phyloP scores from a whole-genome alignment of 495 filamentous ascomycete genomes.

The Bathelium albidoporum region DNA sequence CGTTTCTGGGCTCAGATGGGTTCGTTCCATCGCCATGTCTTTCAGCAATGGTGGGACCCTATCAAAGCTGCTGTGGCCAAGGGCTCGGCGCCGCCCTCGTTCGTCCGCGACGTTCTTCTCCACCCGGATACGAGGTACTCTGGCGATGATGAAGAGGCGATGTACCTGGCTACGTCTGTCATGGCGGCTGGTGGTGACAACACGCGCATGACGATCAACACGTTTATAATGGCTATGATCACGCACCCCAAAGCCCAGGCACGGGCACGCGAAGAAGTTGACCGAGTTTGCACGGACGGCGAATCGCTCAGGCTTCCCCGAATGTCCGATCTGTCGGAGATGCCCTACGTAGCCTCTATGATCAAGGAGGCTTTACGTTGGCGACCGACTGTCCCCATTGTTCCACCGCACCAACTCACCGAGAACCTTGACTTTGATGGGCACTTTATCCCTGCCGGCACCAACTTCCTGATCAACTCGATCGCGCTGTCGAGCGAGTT shows the following conservation, averaged over 20 bases:
- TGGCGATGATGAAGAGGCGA: constrained; percentile 34
- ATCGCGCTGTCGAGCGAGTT: constrained; percentile 22
- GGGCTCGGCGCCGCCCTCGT: constrained; percentile 25
- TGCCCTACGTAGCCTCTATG: constrained; percentile 29
- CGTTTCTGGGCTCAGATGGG: constrained; percentile 27
- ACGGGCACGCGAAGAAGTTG: constrained; percentile 50
- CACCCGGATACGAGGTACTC: constrained; percentile 30
- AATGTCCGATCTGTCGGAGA: constrained; percentile 20
- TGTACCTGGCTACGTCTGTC: constrained; percentile 35
- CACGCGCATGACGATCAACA: constrained; percentile 29
- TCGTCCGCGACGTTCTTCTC: constrained; percentile 30
- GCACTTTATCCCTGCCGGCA: constrained; percentile 40
- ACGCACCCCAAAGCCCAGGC: constrained; percentile 41
- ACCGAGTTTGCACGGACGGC: constrained; percentile 33
- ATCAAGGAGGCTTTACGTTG: constrained; percentile 32
- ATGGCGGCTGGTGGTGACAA: constrained; percentile 40
- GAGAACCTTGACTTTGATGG: constrained; percentile 42
- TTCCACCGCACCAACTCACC: constrained; percentile 27
- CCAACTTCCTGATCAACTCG: constrained; percentile 30
- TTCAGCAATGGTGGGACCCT: constrained; percentile 31
- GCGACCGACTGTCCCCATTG: constrained; percentile 29
- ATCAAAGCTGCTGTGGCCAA: constrained; percentile 19
- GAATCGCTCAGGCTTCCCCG: constrained; percentile 29
- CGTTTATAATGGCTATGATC: constrained; percentile 40
- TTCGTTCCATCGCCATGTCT: constrained; percentile 27